These are phyloP conservation scores for Biscutella auriculata DNA, from an alignment of 441 rosid species.

Conservation along the genomic window DNA sequence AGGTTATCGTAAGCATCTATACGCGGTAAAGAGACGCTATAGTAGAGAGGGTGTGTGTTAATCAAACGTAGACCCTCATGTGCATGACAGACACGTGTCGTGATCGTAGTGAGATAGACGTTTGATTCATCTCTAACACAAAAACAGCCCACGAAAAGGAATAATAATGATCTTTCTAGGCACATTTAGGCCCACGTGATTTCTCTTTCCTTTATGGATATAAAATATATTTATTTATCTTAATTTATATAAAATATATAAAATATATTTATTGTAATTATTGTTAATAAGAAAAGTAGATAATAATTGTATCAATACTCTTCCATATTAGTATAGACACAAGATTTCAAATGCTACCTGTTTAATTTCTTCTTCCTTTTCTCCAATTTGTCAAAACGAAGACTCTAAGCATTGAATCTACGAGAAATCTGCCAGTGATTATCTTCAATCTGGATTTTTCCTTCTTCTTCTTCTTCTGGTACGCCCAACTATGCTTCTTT, in stretches of 20 bases:
- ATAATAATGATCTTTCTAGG: not conserved
- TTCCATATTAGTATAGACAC: not conserved
- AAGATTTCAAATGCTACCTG: constrained; percentile 2
- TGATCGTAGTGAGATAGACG: not conserved
- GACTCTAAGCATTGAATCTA: not conserved
- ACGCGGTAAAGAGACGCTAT: not conserved
- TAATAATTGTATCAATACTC: not conserved
- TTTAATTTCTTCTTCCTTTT: not conserved
- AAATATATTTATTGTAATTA: no score
- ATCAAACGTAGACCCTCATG: not conserved
- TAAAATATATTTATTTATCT: no score
- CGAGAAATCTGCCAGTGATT: not conserved
- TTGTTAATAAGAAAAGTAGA: not conserved
- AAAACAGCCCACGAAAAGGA: not conserved
- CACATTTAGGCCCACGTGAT: constrained; percentile 6
- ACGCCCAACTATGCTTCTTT: not conserved
- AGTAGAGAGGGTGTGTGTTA: not conserved
- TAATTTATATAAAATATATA: no score
- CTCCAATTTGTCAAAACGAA: constrained; percentile 17
- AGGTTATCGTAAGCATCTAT: not conserved
- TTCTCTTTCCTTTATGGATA: not conserved
- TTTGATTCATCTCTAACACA: not conserved
- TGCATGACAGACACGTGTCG: constrained; percentile 32
- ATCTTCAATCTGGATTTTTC: not conserved
- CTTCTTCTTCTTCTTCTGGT: constrained; percentile 5